Percentiles rank a stretch among this genome's conserved stretches.
Conservation (phyloP, 2,329 filamentous ascomycete species). For the Xylariaceae sp. region DNA sequence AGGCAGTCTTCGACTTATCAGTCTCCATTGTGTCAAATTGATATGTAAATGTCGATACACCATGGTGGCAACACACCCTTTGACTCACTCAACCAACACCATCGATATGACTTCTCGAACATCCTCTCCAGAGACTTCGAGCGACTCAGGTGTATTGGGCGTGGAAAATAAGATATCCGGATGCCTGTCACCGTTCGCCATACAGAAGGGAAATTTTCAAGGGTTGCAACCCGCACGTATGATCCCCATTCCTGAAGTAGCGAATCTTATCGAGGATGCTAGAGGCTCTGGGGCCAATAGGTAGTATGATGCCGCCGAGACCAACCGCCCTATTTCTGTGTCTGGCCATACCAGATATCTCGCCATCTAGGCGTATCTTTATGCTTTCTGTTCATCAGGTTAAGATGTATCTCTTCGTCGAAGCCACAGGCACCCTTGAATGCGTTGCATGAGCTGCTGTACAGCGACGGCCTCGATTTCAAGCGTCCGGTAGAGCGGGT, state of each 20-base stretch:
- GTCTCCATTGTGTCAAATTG: no score
- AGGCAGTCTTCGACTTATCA: no score
- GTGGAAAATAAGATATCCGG: not conserved
- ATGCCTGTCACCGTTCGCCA: not conserved
- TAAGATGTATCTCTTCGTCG: not conserved
- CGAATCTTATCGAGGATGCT: not conserved
- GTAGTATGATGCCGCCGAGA: not conserved
- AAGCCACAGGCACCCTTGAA: not conserved
- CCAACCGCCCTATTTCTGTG: not conserved
- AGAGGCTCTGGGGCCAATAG: not conserved
- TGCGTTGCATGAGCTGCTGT: not conserved
- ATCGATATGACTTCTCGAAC: not conserved
- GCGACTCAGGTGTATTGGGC: not conserved
- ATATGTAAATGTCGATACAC: not conserved
- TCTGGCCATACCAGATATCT: slow-evolving; percentile 4
- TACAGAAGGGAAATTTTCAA: not conserved
- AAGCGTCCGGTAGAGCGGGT: not conserved
- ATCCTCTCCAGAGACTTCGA: not conserved
- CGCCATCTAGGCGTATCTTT: not conserved
- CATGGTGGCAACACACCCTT: not conserved
- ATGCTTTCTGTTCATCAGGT: not conserved
- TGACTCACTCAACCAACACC: not conserved
- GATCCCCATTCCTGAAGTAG: not conserved
- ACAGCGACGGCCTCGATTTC: not conserved
- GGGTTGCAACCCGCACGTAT: not conserved